Evolutionary conservation across 2,329 filamentous ascomycete genomes (phyloP), one percentile per base, ranked within the genome.

Genomic region (Botrytis elliptica): DNA sequence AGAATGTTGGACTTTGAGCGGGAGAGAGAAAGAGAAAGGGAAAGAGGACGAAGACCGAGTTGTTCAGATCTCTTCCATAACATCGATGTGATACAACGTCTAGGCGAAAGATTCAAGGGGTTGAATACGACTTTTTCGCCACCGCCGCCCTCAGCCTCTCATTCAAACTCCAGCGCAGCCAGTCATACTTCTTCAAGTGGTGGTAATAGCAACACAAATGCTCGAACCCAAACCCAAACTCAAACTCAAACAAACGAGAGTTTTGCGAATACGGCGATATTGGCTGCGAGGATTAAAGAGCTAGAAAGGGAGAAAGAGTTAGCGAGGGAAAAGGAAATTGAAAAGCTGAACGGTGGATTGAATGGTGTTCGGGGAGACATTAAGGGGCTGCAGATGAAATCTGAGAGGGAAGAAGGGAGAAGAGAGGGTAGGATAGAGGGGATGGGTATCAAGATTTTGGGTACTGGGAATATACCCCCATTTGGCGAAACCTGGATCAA

Each of bases 51-150:
- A 44, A 42, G 66, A 57, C 49, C 66, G 5, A 68, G 66, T 44
- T 68, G 66, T 10, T 68, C 66, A 25, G 66, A 68, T 57, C 20
- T 68, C 6, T 68, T 68, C 38, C 66, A 68, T 29, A 68, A 57
- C 5, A 68, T 68, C 49, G 66, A 68, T 33, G 25, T 57, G 3
- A 68, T 68, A 22, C 66, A 68, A 33, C 49, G 66, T 22, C 52
- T 68, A 18, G 66, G 66, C 38, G 66, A 68, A n/a, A 33, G 62
- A 68, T 63, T 70, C 22, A 70, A 64, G 18, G 42, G 22, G 9
- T 14, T 64, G 7, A 38, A 70, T 14, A 42, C 36, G 6, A 68
- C 49, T 4, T 57, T 57, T 42, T 57, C 49, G 4, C 49, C 57
- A 16, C 6, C 49, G 18, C 16, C 22, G 2, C 14, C 33, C 2